phyloP scores from a whole-genome alignment of 2,329 filamentous ascomycete species.

The Pseudogymnoascus sp. region DNA sequence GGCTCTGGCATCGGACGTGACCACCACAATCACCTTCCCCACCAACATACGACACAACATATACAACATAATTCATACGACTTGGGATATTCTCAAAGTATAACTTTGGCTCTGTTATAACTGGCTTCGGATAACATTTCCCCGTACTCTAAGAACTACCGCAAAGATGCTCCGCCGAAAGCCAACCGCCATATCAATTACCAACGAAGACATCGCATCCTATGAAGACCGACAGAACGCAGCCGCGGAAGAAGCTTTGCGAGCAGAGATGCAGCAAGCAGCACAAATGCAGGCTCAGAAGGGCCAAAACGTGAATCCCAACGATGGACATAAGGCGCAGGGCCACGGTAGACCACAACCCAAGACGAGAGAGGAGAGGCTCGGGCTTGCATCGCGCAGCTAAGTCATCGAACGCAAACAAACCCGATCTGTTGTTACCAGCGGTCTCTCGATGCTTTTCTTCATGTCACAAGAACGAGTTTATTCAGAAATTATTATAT shows the following conservation, averaged over 20 bases:
- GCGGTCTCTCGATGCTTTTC: conserved; percentile 22
- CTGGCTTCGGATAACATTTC: neutral
- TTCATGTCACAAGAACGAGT: conserved; percentile 40
- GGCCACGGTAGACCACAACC: conserved; percentile 19
- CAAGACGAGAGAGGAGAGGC: conserved; percentile 31
- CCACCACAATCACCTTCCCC: conserved; percentile 1
- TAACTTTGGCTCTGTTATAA: neutral
- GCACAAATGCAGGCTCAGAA: conserved; percentile 20
- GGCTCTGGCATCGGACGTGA: neutral
- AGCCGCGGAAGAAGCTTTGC: conserved; percentile 26
- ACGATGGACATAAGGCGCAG: conserved; percentile 18
- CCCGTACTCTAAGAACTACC: neutral
- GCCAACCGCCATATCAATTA: conserved; percentile 60
- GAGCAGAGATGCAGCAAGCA: conserved; percentile 17
- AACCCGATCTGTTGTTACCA: neutral
- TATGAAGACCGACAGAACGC: conserved; percentile 57
- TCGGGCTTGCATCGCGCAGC: conserved; percentile 26
- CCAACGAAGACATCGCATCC: conserved; percentile 59
- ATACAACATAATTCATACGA: neutral
- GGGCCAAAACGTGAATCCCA: conserved; percentile 19
- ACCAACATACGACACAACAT: neutral
- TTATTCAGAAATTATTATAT: conserved; percentile 28
- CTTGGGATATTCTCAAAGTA: neutral
- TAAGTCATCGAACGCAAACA: neutral
- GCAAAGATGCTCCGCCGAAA: conserved; percentile 56